Base-by-base conservation (phyloP, 129 eudicot genomes). In the Ambrosia artemisiifolia region DNA sequence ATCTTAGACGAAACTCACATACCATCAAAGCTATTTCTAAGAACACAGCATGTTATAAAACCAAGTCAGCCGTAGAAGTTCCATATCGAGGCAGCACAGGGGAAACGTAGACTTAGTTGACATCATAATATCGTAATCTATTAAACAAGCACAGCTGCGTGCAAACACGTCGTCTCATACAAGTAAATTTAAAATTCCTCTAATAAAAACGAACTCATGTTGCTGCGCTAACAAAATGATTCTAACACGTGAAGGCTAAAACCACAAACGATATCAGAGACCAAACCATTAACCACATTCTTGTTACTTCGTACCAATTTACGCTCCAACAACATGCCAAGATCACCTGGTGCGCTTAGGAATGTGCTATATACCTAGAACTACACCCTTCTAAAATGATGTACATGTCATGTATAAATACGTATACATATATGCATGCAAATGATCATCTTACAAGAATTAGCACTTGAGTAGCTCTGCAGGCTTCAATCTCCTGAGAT, bases 401-500 rank as follows among this genome's bases (percentile, higher is more conserved):
- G 63, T 9, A 18, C 12, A 54, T 20, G 28, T 11, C 33, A 30
- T 11, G 16, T 3, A 14, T 13, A 48, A 3, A 1, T 13, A 13
- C 1, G 19, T 48, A 48, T 14, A 11, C 14, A 12, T 47, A 12
- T 48, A 48, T 48, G 54, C 7, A 48, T 48, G 54, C n/a, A 48
- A 4, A 60, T 61, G 51, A 72, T 47, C 59, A n/a, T 16, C 28
- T 18, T 38, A 73, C 34, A 77, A 66, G 32, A 64, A 48, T 78
- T 56, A 84, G 10, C 67, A 46, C 34, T 46, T 66, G 46, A 79
- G 53, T 42, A 78, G 74, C 74, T 79, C 73, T 61, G 63, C 81
- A 42, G 59, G 74, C 69, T 82, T 78, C 34, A 7, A 66, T 42
- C 40, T 63, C 70, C 69, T 20, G 7, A 35, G 40, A 65, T 67